Base-by-base conservation (phyloP, 139 green algal species). In the Micromonas commoda region DNA sequence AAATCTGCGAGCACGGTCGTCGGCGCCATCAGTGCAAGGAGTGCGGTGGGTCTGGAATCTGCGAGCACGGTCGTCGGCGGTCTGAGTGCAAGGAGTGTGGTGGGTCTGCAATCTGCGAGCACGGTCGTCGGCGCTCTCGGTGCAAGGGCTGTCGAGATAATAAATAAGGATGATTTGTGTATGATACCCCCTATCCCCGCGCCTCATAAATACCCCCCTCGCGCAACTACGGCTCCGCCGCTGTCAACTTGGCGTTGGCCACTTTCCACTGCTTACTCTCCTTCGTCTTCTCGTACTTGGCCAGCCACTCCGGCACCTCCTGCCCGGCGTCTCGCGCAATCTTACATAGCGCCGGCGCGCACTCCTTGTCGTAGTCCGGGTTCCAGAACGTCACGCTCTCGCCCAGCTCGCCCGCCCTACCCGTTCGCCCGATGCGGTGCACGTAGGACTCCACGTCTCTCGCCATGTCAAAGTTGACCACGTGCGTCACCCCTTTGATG, bases 311-410 rank as follows among this genome's bases (percentile, higher is more conserved):
- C 5, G 67, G 77, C 23, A 81, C 77, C 39, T 54, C 74, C 35
- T 80, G 74, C n/a, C 60, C 60, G 20, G 74, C 74, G 61, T 71
- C 57, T 6, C 63, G 61, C 33, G 74, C 74, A 23, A 81, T 81
- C 32, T 77, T 77, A 38, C 52, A 70, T 28, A 81, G 68, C 64
- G 77, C 77, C 4, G 77, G 65, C 28, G 77, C 51, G 77, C 77
- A 81, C 66, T 76, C 65, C 39, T 71, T 66, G 77, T 80, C 74
- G 57, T 80, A 80, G 60, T 80, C 74, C 5, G 20, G 20, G 28
- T 80, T 87, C 73, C 82, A 87, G 52, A 87, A 87, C 0, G 83
- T 82, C 38, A 98, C 90, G 38, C 93, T 85, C 0, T 82, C 92
- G 70, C 89, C 89, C 6, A 77, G 78, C 63, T 88, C 85, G 70